These are phyloP conservation scores for Fusarium algeriense DNA, from an alignment of 2,329 filamentous ascomycete species.

Conservation along the genomic window DNA sequence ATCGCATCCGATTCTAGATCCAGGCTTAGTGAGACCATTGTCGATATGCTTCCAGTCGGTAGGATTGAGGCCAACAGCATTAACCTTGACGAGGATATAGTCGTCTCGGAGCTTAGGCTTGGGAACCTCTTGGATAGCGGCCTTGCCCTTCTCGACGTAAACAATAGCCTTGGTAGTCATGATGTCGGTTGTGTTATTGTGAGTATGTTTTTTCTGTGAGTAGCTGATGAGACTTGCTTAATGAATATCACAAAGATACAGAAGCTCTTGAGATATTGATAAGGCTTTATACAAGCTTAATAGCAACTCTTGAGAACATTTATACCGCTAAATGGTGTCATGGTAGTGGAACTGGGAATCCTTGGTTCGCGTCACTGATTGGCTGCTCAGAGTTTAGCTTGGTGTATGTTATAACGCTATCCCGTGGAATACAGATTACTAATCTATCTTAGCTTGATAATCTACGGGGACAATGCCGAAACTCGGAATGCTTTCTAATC, in stretches of 20 bases:
- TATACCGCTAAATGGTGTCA: neutral
- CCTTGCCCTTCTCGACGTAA: slow-evolving; percentile 15
- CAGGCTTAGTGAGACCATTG: slow-evolving; percentile 4
- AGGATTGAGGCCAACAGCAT: slow-evolving; percentile 51
- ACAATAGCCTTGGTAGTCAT: slow-evolving; percentile 24
- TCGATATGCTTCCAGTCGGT: slow-evolving; percentile 53
- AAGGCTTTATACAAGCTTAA: too few species aligned
- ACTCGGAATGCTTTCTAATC: neutral
- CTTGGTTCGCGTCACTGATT: neutral
- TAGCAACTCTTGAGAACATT: too few species aligned
- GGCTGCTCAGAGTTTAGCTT: neutral
- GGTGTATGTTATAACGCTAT: neutral
- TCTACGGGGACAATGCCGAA: neutral
- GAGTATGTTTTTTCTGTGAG: neutral
- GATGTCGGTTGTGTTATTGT: neutral
- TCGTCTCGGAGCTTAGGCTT: slow-evolving; percentile 27
- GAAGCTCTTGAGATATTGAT: neutral
- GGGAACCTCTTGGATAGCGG: slow-evolving; percentile 2
- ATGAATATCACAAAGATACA: neutral
- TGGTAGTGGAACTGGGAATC: neutral
- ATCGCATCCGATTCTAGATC: slow-evolving; percentile 56
- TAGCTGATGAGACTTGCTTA: neutral
- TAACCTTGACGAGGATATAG: slow-evolving; percentile 51
- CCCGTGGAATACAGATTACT: neutral
- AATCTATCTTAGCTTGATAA: slow-evolving; percentile 8